Percentiles rank a stretch among this genome's conserved stretches.
These are phyloP conservation scores for Prototheca wickerhamii DNA, from an alignment of 163 green algal species.

Conservation along the genomic window DNA sequence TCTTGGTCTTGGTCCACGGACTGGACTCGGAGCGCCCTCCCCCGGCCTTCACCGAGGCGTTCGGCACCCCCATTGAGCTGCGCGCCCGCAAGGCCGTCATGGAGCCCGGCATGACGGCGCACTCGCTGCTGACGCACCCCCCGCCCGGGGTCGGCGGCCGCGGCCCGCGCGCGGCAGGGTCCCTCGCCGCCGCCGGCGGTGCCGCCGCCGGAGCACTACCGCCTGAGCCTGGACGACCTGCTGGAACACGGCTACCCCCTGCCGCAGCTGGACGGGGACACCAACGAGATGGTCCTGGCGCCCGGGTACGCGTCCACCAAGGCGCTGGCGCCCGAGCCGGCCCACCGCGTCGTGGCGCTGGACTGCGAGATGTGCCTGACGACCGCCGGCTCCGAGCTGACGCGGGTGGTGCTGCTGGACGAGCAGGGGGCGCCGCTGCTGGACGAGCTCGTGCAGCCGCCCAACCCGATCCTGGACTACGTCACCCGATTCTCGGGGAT, in stretches of 20 bases:
- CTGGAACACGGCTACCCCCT: constrained; percentile 43
- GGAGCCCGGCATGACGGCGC: constrained; percentile 9
- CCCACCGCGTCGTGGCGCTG: constrained; percentile 35
- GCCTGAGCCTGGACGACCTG: constrained; percentile 36
- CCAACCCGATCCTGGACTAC: constrained; percentile 80
- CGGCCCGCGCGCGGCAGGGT: background rate
- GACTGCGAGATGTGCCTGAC: constrained; percentile 93
- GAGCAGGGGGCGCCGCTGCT: constrained; percentile 58
- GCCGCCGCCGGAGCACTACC: constrained; percentile 33
- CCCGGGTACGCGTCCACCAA: constrained; percentile 29
- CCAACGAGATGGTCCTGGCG: constrained; percentile 26
- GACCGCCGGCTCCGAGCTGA: constrained; percentile 62
- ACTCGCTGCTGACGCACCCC: background rate
- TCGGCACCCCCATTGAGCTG: constrained; percentile 20
- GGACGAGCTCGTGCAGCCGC: constrained; percentile 77
- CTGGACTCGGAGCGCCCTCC: constrained; percentile 15
- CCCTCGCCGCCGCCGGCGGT: background rate
- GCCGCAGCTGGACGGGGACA: constrained; percentile 12
- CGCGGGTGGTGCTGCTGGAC: constrained; percentile 62
- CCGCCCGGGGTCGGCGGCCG: background rate
- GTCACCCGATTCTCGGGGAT: constrained; percentile 85
- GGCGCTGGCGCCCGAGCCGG: background rate
- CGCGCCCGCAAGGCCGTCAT: constrained; percentile 17
- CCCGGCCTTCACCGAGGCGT: constrained; percentile 5
- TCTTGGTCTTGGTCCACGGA: constrained; percentile 35